Conservation (phyloP, 78 protist species). For the Pelomyxa schiedti region DNA sequence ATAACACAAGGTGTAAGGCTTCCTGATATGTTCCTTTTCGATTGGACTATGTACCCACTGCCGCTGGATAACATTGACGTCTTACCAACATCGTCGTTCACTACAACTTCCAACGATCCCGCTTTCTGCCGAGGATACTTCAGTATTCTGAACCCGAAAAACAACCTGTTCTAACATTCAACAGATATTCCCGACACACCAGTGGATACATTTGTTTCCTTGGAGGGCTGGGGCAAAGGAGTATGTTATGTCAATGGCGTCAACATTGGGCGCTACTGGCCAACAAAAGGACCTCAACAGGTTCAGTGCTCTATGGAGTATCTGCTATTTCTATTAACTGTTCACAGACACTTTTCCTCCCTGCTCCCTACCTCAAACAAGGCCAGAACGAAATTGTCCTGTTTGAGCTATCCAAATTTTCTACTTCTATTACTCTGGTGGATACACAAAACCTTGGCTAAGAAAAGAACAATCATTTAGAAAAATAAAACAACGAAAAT, state of each 20-base stretch:
- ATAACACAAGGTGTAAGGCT: neutral
- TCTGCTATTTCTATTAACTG: no score
- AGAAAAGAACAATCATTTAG: no score
- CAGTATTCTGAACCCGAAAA: neutral
- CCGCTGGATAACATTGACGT: neutral
- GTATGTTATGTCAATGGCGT: neutral
- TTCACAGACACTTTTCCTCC: neutral
- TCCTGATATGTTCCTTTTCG: neutral
- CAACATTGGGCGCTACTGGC: slow-evolving; percentile 8
- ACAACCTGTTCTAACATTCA: neutral
- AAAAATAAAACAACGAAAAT: no score
- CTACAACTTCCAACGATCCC: neutral
- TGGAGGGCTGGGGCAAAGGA: neutral
- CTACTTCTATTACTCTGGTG: no score
- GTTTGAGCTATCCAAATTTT: no score
- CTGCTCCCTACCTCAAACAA: neutral
- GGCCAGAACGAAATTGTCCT: neutral
- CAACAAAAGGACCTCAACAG: slow-evolving; percentile 3
- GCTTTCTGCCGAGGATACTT: neutral
- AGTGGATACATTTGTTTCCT: neutral
- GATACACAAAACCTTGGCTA: no score
- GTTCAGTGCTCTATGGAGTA: no score
- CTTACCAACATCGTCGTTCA: neutral
- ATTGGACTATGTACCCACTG: neutral
- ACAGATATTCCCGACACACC: neutral